Percentiles rank a stretch among this genome's conserved stretches.
Evolutionary conservation across 1,139 yeast species (phyloP).

Genomic region (Yamadazyma dushanensis): DNA sequence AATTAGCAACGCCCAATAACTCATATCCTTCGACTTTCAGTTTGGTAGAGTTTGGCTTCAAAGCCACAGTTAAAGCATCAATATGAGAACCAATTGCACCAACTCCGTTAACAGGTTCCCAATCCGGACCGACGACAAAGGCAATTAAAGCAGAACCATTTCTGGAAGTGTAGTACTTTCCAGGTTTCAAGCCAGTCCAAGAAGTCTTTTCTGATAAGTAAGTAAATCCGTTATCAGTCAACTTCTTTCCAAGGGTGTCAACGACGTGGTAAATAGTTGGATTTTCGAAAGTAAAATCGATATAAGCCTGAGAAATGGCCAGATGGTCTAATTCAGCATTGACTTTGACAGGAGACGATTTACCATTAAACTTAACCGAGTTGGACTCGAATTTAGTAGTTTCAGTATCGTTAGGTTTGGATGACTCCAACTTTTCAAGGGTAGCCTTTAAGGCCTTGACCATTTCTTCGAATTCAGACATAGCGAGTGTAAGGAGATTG

Average conservation of each 20-base stretch:
- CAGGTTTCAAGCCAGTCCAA: conserved; percentile 22
- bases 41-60: conserved; percentile 39
- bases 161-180: conserved; percentile 33
- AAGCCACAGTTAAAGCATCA: conserved; percentile 40
- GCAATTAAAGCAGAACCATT: conserved; percentile 42
- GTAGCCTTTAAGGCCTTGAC: conserved; percentile 17
- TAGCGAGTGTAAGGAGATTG: conserved; percentile 4
- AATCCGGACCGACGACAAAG: conserved; percentile 39
- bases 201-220: conserved; percentile 28
- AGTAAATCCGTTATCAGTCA: conserved; percentile 31
- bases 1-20: conserved; percentile 44
- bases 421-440: conserved; percentile 11
- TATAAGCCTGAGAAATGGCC: conserved; percentile 30
- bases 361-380: too few species aligned
- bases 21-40: conserved; percentile 39
- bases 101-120: conserved; percentile 40
- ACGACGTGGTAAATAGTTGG: conserved; percentile 48
- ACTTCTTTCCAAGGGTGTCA: conserved; percentile 24
- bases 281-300: conserved; percentile 37
- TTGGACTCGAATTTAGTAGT: background rate
- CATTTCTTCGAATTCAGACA: conserved; percentile 17
- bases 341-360: conserved; percentile 3
- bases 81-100: conserved; percentile 46
- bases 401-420: background rate
- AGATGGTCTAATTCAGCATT: conserved; percentile 6